Conservation (phyloP, 345 rosid species). For the Camelina sativa region DNA sequence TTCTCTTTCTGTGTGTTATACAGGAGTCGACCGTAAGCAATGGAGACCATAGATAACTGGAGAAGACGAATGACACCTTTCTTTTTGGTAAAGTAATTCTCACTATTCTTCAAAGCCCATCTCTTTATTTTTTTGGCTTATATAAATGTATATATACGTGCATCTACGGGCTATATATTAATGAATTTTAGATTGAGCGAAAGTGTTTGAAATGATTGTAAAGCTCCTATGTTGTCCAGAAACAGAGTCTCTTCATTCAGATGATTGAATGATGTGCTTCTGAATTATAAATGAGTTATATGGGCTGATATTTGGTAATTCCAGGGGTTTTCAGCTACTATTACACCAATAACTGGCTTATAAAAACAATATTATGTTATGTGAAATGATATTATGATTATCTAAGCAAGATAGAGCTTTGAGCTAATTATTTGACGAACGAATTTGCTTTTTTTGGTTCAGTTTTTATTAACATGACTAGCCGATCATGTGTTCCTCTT, state of each 20-base stretch:
- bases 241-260: neutral
- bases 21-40: neutral
- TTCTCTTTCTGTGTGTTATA: neutral
- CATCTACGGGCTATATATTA: neutral
- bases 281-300: neutral
- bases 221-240: neutral
- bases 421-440: too few species aligned
- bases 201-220: constrained; percentile 3
- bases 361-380: too few species aligned
- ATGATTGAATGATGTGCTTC: neutral
- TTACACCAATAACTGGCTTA: too few species aligned
- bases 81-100: constrained; percentile 12
- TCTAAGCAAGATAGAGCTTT: too few species aligned
- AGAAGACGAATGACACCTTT: neutral
- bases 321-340: too few species aligned
- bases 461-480: too few species aligned
- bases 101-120: neutral
- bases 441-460: too few species aligned
- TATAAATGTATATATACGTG: neutral
- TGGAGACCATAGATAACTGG: neutral
- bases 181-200: constrained; percentile 3
- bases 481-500: too few species aligned
- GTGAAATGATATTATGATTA: too few species aligned
- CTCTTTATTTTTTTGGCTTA: neutral
- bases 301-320: neutral